phyloP scores from a whole-genome alignment of 2,329 filamentous ascomycete species.

The Fusarium guadeloupense region DNA sequence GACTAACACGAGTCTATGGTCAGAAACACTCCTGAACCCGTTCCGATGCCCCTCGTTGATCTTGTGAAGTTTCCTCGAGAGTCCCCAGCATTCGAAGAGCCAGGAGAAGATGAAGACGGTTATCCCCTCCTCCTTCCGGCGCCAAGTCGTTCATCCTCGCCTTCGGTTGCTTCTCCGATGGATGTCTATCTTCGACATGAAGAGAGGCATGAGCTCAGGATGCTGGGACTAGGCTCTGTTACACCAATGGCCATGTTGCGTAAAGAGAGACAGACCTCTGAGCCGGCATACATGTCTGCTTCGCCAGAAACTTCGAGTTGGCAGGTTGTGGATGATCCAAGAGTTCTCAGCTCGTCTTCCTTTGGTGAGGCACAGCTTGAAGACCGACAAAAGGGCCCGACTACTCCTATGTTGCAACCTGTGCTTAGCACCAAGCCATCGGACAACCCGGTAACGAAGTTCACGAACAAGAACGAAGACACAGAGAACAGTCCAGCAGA shows the following conservation, averaged over 20 bases:
- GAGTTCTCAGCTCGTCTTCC: background rate
- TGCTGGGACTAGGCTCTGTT: background rate
- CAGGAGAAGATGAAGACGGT: background rate
- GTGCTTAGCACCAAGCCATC: too few relatives aligned
- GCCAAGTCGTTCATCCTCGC: slow-evolving; percentile 5
- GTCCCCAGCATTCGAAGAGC: background rate
- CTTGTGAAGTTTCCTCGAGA: slow-evolving; percentile 2
- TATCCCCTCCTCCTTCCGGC: slow-evolving; percentile 15
- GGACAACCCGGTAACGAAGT: background rate
- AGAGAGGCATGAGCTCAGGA: slow-evolving; percentile 19
- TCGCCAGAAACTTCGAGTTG: slow-evolving; percentile 5
- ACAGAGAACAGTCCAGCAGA: background rate
- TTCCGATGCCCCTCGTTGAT: background rate
- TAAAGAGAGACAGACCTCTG: background rate
- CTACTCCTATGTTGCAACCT: background rate
- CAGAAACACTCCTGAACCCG: slow-evolving; percentile 3
- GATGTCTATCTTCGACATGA: slow-evolving; percentile 28
- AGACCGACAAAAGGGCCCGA: background rate
- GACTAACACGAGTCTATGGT: background rate
- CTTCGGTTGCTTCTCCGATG: slow-evolving; percentile 10
- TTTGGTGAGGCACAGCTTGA: background rate
- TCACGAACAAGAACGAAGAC: accelerated
- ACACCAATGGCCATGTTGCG: background rate
- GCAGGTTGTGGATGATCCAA: background rate
- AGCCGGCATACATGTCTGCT: background rate